Base-by-base conservation (phyloP, 345 rosid genomes). In the Camelina laxa region DNA sequence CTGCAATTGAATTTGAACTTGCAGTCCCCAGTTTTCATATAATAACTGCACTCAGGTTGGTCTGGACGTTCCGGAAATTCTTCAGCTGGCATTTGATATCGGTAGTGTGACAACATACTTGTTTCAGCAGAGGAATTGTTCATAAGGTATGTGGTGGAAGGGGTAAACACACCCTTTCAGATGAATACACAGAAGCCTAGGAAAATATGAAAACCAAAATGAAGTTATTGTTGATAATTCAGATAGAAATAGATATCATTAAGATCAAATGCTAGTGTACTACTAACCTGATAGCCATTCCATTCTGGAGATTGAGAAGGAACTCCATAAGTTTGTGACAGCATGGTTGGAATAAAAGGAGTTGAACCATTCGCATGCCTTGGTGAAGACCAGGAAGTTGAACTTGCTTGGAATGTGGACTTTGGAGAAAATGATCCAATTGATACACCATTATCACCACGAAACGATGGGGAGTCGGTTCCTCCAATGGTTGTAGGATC, bases 31-130 rank as follows among this genome's bases (percentile, higher is more conserved):
- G 90, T 90, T 87, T 85, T 90, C 39, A 92, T 44, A 67, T 80
- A 95, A 75, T 80, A 92, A 74, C 72, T 81, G 85, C 98, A 95
- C 39, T 87, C 97, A n/a, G 96, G 94, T 73, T 85, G 91, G 76
- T 92, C 97, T 22, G 97, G 98, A 69, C 97, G 91, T 75, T 89
- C 94, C 2, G 99, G 98, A 75, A 84, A 95, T 67, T 92, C 97
- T 67, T 88, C 98, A 39, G 80, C 79, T 60, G 76, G 51, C 74
- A 78, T 80, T 64, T 75, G 89, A 35, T 77, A 81, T 75, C 82
- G 87, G 77, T 85, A 85, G 56, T 77, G 83, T 15, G 82, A 38
- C 75, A 86, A 86, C 9, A 79, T 60, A 61, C 68, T 81, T 69
- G 77, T 67, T 61, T 82, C 91, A 42, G 82, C 66, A 30, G 81